Conservation (phyloP, 768 basidiomycete species). For the Lactarius sanguifluus region DNA sequence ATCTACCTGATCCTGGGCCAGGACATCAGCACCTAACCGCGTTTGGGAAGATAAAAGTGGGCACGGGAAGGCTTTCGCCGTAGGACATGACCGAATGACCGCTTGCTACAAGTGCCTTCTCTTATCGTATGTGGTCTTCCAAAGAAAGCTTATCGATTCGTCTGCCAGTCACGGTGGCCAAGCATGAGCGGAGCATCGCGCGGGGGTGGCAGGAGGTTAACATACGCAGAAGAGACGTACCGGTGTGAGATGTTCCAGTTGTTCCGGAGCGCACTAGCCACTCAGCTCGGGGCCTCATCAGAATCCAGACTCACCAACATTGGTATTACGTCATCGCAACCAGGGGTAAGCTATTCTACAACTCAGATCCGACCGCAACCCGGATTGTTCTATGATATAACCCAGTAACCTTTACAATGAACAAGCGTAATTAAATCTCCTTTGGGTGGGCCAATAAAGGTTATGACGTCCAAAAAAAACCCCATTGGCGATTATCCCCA, state of each 20-base stretch:
- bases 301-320: constrained; percentile 1
- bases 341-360: not conserved
- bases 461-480: not conserved
- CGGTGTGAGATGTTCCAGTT: not conserved
- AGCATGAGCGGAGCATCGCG: constrained; percentile 20
- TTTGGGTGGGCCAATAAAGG: not conserved
- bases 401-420: not conserved
- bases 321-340: constrained; percentile 10
- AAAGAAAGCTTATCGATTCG: constrained; percentile 7
- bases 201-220: not conserved
- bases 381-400: not conserved
- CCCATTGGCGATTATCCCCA: not conserved
- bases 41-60: constrained; percentile 9
- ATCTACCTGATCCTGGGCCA: constrained; percentile 28
- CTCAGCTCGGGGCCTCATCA: no score
- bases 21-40: constrained; percentile 2
- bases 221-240: constrained; percentile 16
- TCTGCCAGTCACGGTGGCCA: not conserved
- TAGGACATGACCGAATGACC: constrained; percentile 26
- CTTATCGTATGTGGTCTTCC: constrained; percentile 13
- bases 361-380: not conserved
- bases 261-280: not conserved
- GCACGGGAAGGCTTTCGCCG: constrained; percentile 31
- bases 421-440: not conserved
- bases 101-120: constrained; percentile 1